Evolutionary conservation across 805 yeast species (phyloP).

Genomic region (Brettanomyces nanus): DNA sequence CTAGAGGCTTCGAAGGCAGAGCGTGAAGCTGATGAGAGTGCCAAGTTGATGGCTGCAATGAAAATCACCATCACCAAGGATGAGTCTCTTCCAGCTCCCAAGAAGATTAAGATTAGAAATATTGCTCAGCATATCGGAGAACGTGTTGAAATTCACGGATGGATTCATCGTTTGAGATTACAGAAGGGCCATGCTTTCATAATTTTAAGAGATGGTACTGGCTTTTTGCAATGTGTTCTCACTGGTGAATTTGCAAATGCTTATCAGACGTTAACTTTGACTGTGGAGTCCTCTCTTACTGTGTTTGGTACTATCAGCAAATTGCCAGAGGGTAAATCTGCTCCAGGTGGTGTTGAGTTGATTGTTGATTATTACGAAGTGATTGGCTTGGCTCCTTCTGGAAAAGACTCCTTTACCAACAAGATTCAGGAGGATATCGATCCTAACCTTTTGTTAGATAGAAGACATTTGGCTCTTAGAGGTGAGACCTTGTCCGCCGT

Average conservation of each 20-base stretch:
- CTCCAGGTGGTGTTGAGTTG: conserved; percentile 96
- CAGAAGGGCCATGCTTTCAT: conserved; percentile 91
- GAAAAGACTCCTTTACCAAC: conserved; percentile 93
- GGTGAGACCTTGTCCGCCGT: conserved; percentile 92
- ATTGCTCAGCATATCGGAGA: conserved; percentile 46
- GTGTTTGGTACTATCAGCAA: conserved; percentile 74
- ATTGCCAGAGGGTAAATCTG: conserved; percentile 92
- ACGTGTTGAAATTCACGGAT: conserved; percentile 79
- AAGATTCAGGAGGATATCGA: conserved; percentile 90
- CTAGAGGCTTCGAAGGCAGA: conserved; percentile 44
- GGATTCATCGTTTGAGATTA: conserved; percentile 91
- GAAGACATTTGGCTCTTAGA: conserved; percentile 91
- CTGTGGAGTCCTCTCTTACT: conserved; percentile 78
- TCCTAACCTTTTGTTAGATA: conserved; percentile 86
- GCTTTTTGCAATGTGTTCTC: conserved; percentile 79
- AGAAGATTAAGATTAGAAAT: conserved; percentile 53
- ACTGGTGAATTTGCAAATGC: conserved; percentile 91
- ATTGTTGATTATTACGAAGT: conserved; percentile 84
- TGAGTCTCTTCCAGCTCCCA: conserved; percentile 59
- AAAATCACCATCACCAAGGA: conserved; percentile 73
- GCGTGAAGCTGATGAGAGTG: conserved; percentile 63
- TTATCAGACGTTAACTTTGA: conserved; percentile 72
- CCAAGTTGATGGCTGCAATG: conserved; percentile 70
- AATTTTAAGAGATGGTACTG: conserved; percentile 93
- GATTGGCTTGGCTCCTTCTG: conserved; percentile 91